Evolutionary conservation across 352 stramenopile genomes (phyloP), one percentile per base, ranked within the genome.

Genomic region (Globisporangium radiosum): DNA sequence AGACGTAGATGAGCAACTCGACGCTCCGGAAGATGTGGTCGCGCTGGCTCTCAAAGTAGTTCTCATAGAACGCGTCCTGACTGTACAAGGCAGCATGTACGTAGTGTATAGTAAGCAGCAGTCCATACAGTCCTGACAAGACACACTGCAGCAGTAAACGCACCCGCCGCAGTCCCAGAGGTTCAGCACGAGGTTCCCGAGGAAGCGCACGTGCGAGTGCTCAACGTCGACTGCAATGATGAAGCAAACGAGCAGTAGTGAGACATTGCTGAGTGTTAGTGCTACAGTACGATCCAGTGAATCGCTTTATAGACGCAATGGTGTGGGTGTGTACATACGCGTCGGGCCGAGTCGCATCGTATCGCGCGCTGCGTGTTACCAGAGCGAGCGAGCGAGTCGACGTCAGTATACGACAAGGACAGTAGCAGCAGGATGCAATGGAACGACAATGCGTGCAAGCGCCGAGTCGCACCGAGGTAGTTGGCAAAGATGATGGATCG

Each of bases 401-500:
- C 45, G 14, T 42, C 36, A 17, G 5, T 44, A 6, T 2, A 15
- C n/a, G 1, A n/a, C 36, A 8, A 33, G 25, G 25, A 33, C 25
- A 47, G 4, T 7, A 8, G n/a, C 47, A 52, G 47, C 19, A 19
- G 17, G 33, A 14, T 4, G 19, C 4, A 36, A 3, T 33, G 25
- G 25, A 33, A 33, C 25, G 3, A 33, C 25, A 33, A 33, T 33
- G 25, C 25, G 25, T 33, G 25, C 25, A 2, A 11, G 10, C 33
- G n/a, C n/a, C 15, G 61, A 9, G 14, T 36, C 60, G 44, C 69
- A 95, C 81, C 96, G 58, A 99, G 71, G 76, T 99, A 99, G 81
- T 99, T 99, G 64, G 97, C 97, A 72, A 99, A 99, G 70, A 99
- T 99, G 65, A 99, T 99, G 53, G 92, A 98, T 57, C 97, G 76